A percentile compares a stretch with the other conserved stretches of the same genome.
phyloP scores from a whole-genome alignment of 495 filamentous ascomycete genomes.

The Aspergillus sclerotiicarbonarius region DNA sequence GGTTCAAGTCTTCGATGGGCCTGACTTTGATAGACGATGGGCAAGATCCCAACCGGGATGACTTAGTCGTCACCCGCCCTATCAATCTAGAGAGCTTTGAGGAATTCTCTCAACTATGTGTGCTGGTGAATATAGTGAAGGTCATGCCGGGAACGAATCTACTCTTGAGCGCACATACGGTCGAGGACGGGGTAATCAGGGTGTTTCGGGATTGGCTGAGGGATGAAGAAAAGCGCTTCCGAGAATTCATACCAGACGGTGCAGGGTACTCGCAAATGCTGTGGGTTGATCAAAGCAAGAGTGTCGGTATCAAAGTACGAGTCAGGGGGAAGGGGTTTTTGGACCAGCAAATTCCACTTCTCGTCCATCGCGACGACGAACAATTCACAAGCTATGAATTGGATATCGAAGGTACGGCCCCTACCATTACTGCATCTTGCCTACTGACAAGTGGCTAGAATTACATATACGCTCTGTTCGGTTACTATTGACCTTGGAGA shows the following conservation, averaged over 20 bases:
- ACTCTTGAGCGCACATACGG: conserved; percentile 58
- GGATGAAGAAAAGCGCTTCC: conserved; percentile 24
- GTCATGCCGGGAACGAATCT: conserved; percentile 53
- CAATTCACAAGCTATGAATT: conserved; percentile 56
- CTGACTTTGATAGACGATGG: conserved; percentile 37
- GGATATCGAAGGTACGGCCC: conserved; percentile 54
- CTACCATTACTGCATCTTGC: neutral
- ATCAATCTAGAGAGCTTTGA: conserved; percentile 65
- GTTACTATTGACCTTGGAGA: conserved; percentile 58
- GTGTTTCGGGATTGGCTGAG: conserved; percentile 69
- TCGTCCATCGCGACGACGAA: conserved; percentile 55
- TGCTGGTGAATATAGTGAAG: conserved; percentile 66
- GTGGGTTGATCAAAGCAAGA: conserved; percentile 56
- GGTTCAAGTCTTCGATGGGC: conserved; percentile 6
- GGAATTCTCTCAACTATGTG: conserved; percentile 68
- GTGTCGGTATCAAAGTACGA: conserved; percentile 57
- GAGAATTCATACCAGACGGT: neutral
- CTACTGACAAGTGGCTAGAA: conserved; percentile 37
- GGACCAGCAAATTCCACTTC: conserved; percentile 32
- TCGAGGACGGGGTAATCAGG: conserved; percentile 63
- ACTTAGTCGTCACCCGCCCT: conserved; percentile 41
- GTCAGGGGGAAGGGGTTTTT: conserved; percentile 40
- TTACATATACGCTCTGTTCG: conserved; percentile 58
- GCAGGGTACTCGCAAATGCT: conserved; percentile 35
- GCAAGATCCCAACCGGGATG: neutral